Percentiles rank a stretch among this genome's conserved stretches.
Conservation (phyloP, 768 basidiomycete genomes). For the Podaxis pistillaris region DNA sequence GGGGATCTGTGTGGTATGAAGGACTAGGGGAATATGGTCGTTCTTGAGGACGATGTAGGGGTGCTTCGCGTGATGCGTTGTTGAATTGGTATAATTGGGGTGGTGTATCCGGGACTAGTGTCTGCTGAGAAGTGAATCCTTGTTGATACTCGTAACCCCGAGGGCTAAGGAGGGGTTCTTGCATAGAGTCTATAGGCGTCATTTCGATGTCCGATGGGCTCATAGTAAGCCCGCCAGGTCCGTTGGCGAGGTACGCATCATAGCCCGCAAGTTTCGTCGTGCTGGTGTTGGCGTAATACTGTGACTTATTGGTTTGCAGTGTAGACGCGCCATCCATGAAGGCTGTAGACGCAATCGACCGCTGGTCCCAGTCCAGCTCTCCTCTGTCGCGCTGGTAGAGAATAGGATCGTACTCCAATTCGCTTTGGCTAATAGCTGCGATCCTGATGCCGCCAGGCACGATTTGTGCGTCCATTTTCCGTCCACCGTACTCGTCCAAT, state of each 20-base stretch:
- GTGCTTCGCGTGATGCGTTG: conserved; percentile 53
- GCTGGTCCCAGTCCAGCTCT: conserved; percentile 85
- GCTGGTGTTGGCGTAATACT: conserved; percentile 34
- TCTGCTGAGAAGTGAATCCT: conserved; percentile 36
- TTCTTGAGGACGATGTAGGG: conserved; percentile 59
- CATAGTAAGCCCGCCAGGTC: conserved; percentile 30
- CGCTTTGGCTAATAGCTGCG: conserved; percentile 76
- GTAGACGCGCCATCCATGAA: conserved; percentile 48
- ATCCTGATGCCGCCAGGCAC: conserved; percentile 80
- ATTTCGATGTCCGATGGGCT: conserved; percentile 48
- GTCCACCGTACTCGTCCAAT: conserved; percentile 76
- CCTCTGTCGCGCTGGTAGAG: conserved; percentile 79
- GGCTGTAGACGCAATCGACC: conserved; percentile 65
- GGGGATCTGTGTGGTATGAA: conserved; percentile 21
- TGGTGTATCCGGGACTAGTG: conserved; percentile 38
- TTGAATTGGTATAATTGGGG: conserved; percentile 38
- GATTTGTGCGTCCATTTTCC: conserved; percentile 71
- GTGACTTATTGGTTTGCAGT: conserved; percentile 39
- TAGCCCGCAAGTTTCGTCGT: conserved; percentile 39
- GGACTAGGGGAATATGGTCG: conserved; percentile 36
- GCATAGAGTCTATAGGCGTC: conserved; percentile 52
- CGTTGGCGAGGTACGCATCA: conserved; percentile 55
- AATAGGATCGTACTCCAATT: conserved; percentile 81
- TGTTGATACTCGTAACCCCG: conserved; percentile 33
- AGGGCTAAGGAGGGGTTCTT: conserved; percentile 57